A percentile compares a stretch with the other conserved stretches of the same genome.
Conservation (phyloP, 768 basidiomycete species). For the Amanita pallidorosea region DNA sequence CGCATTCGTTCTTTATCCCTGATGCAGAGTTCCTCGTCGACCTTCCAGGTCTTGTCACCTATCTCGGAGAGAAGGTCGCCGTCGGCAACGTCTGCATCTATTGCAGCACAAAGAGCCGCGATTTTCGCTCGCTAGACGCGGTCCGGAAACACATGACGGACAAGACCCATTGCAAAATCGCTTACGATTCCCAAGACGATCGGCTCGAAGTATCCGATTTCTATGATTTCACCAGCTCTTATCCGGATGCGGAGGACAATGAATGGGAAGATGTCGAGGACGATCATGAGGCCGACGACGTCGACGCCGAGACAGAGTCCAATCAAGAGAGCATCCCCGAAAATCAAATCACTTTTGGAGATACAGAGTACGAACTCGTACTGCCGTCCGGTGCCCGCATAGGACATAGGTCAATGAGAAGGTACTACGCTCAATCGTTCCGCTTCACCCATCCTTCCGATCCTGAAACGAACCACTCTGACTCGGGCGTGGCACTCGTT, state of each 20-base stretch:
- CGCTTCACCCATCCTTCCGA: conserved; percentile 23
- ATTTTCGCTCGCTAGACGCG: conserved; percentile 77
- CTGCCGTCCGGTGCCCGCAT: conserved; percentile 89
- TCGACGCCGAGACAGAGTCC: conserved; percentile 30
- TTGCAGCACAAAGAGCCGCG: conserved; percentile 75
- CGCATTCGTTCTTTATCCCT: conserved; percentile 94
- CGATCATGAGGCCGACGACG: conserved; percentile 25
- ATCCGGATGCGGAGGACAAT: conserved; percentile 35
- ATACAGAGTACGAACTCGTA: conserved; percentile 78
- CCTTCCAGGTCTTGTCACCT: conserved; percentile 65
- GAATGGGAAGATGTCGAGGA: conserved; percentile 30
- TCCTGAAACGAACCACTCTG: conserved; percentile 28
- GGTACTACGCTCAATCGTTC: conserved; percentile 83
- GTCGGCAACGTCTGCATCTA: conserved; percentile 90
- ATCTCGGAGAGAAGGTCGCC: conserved; percentile 88
- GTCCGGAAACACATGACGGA: conserved; percentile 94
- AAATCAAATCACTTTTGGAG: conserved; percentile 61
- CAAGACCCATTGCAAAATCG: conserved; percentile 94
- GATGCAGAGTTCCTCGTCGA: conserved; percentile 88
- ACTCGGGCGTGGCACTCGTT: conserved; percentile 67
- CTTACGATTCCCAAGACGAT: conserved; percentile 74
- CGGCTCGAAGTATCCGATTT: conserved; percentile 83
- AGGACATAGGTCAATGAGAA: conserved; percentile 79
- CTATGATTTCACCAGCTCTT: conserved; percentile 84
- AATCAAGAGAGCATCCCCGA: conserved; percentile 30